These are phyloP conservation scores for Flaveria ramosissima DNA, from an alignment of 129 eudicot species.

Conservation along the genomic window DNA sequence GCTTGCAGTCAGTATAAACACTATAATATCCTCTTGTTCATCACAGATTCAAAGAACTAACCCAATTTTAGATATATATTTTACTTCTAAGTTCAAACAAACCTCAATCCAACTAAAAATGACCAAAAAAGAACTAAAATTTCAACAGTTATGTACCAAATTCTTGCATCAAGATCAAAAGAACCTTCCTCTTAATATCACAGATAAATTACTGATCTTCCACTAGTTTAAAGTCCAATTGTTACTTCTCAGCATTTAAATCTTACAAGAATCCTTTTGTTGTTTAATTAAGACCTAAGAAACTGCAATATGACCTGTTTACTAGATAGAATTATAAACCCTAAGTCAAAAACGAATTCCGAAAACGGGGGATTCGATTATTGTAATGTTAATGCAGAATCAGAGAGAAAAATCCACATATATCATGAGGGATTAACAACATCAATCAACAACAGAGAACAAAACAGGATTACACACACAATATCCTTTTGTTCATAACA, in stretches of 20 bases:
- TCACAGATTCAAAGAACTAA: neutral
- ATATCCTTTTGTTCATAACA: too few species aligned
- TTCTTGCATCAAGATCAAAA: neutral
- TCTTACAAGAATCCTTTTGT: neutral
- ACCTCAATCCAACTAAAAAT: neutral
- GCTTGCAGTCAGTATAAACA: neutral
- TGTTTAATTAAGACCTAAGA: neutral
- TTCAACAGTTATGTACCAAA: neutral
- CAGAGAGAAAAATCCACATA: too few species aligned
- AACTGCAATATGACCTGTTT: too few species aligned
- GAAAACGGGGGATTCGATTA: too few species aligned
- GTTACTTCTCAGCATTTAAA: neutral
- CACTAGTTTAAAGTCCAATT: neutral
- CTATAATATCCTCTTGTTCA: neutral
- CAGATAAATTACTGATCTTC: neutral
- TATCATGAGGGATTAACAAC: too few species aligned
- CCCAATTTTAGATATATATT: neutral
- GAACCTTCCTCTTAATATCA: neutral
- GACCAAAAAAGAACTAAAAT: neutral
- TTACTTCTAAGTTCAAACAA: constrained; percentile 10
- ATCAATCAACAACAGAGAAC: too few species aligned
- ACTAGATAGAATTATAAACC: too few species aligned
- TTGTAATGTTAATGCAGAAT: too few species aligned
- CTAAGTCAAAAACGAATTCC: too few species aligned
- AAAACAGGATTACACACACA: too few species aligned